Evolutionary conservation across 371 early-diverging fungal genomes (phyloP).

Genomic region (Capillidium heterosporum): DNA sequence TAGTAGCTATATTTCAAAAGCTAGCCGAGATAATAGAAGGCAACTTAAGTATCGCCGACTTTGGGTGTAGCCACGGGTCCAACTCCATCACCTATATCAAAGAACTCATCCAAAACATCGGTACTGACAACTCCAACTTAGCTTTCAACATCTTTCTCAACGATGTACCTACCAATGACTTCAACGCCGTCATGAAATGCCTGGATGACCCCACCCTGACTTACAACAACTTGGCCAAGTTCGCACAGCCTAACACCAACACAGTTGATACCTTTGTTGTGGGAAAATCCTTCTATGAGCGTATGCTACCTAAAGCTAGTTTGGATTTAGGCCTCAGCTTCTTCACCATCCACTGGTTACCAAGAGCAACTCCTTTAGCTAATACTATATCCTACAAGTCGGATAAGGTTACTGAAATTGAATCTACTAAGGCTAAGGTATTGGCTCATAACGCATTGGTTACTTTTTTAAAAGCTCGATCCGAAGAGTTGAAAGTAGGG

Average conservation of each 20-base stretch:
- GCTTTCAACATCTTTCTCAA: not conserved
- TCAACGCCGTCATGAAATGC: not conserved
- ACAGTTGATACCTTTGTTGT: not conserved
- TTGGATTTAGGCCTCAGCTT: not conserved
- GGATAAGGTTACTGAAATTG: not conserved
- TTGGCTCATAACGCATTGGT: not conserved
- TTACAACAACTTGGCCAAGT: not conserved
- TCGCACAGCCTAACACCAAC: not conserved
- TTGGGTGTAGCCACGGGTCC: constrained; percentile 3
- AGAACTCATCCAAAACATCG: not conserved
- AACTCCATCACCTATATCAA: constrained; percentile 1
- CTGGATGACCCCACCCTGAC: not conserved
- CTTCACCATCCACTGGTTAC: not conserved
- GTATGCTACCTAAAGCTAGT: not conserved
- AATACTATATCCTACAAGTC: not conserved
- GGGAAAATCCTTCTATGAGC: not conserved
- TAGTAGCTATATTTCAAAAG: too few species aligned
- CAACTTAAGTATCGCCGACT: not conserved
- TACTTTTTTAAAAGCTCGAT: not conserved
- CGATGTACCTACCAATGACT: not conserved
- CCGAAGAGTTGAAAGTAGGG: not conserved
- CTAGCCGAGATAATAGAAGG: too few species aligned
- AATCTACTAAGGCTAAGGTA: not conserved
- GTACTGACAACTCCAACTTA: not conserved
- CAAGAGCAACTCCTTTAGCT: not conserved